Conservation (phyloP, 2,329 filamentous ascomycete genomes). For the Macrophomina tecta region DNA sequence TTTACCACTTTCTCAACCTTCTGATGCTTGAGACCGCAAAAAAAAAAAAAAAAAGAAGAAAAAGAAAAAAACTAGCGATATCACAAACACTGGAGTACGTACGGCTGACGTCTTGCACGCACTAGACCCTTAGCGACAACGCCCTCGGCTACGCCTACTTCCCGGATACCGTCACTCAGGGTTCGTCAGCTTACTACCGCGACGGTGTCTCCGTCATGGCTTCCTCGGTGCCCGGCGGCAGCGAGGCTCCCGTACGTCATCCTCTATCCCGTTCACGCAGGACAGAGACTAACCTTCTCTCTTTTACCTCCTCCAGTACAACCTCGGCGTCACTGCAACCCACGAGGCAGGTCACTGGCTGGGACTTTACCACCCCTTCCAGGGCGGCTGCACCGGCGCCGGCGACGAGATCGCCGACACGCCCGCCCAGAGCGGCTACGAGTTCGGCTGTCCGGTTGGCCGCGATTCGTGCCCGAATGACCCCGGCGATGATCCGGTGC, state of each 20-base stretch:
- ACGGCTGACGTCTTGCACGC: background rate
- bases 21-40: background rate
- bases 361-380: constrained; percentile 54
- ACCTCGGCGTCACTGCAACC: constrained; percentile 48
- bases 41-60: constrained; percentile 53
- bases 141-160: constrained; percentile 48
- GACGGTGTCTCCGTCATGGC: constrained; percentile 60
- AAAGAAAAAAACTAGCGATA: background rate
- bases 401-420: constrained; percentile 55
- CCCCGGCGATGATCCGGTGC: constrained; percentile 39
- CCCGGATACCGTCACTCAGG: background rate
- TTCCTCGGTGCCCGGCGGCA: constrained; percentile 46
- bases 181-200: background rate
- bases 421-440: constrained; percentile 49
- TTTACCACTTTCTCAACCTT: background rate
- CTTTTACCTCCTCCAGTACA: constrained; percentile 43
- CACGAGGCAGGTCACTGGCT: constrained; percentile 55
- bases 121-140: background rate
- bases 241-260: constrained; percentile 29
- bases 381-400: constrained; percentile 53
- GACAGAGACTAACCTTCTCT: constrained; percentile 33
- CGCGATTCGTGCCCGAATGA: constrained; percentile 55
- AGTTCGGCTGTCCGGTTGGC: constrained; percentile 58
- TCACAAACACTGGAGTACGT: too few species aligned
- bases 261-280: background rate